Base-by-base conservation (phyloP, 2,329 filamentous ascomycete species). In the Domatiomyces globalis region DNA sequence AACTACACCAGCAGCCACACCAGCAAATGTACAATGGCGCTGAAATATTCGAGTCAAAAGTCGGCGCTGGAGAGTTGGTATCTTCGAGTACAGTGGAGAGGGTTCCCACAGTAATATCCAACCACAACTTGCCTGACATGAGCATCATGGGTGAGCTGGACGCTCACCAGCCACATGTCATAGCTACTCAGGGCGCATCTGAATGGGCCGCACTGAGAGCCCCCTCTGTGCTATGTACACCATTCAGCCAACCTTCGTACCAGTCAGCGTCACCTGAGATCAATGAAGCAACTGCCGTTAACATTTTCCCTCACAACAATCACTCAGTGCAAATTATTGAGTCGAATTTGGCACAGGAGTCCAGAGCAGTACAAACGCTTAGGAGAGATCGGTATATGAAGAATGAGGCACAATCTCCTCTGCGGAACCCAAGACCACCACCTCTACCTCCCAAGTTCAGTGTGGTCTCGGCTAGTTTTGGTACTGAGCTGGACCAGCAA, bases 311-410 rank as follows among this genome's bases (percentile, higher is more conserved):
- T 2, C 80, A 83, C 64, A 79, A 79, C 63, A 83, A 83, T 56
- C 68, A 77, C 44, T 81, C 78, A 5, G 65, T 83, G 4, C 67
- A 82, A n/a, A 65, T 83, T n/a, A 75, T 83, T n/a, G 75, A 83
- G 58, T 74, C 78, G 50, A 57, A 63, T 46, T 49, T 56, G 15
- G 62, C 64, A 22, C 51, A 58, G 8, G 62, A 65, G 43, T 62
- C 65, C 8, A 63, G 52, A 15, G 61, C 60, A 20, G 61, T 66
- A n/a, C 63, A 60, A 44, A 58, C 57, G 12, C 55, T 64, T 22
- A 63, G 60, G 39, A 59, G 56, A 59, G 54, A 45, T 65, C 64
- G 49, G 6, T 43, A 54, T 60, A 63, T 48, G 20, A 52, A 57
- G 20, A 50, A 52, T 6, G 57, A 64, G 17, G 68, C 79, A n/a